Conservation (phyloP, 306 rosid species). For the Spatholobus suberectus region DNA sequence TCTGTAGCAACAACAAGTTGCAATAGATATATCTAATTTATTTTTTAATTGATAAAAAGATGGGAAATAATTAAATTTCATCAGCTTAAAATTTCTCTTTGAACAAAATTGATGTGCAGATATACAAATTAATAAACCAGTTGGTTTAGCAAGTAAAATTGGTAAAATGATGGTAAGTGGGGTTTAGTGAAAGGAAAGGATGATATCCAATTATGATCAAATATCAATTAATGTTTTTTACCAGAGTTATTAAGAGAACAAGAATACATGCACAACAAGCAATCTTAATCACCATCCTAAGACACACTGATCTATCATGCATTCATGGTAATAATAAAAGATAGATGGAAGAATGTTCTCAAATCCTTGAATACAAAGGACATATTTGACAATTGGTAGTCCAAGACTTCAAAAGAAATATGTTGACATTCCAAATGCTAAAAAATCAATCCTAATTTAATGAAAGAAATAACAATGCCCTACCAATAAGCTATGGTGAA, state of each 20-base stretch:
- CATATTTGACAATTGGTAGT: background rate
- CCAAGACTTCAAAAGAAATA: conserved; percentile 1
- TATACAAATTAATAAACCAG: background rate
- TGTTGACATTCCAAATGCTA: conserved; percentile 10
- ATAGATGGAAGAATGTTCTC: background rate
- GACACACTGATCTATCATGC: background rate
- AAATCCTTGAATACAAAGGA: conserved; percentile 6
- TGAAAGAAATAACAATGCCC: conserved; percentile 23
- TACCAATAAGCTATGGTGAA: background rate
- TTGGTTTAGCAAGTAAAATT: background rate
- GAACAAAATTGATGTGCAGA: background rate
- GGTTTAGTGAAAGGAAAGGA: background rate
- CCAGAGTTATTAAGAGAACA: background rate
- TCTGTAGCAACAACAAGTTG: background rate
- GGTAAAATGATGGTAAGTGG: background rate
- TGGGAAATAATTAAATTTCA: background rate
- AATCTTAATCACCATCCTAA: background rate
- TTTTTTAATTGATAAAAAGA: background rate
- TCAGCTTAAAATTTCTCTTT: background rate
- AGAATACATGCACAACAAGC: background rate
- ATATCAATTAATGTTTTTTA: background rate
- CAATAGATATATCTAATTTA: background rate
- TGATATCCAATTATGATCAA: background rate
- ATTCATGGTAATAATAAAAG: background rate
- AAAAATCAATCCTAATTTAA: background rate